Evolutionary conservation across 2,329 filamentous ascomycete species (phyloP).

Genomic region (Atkinsonella texensis): DNA sequence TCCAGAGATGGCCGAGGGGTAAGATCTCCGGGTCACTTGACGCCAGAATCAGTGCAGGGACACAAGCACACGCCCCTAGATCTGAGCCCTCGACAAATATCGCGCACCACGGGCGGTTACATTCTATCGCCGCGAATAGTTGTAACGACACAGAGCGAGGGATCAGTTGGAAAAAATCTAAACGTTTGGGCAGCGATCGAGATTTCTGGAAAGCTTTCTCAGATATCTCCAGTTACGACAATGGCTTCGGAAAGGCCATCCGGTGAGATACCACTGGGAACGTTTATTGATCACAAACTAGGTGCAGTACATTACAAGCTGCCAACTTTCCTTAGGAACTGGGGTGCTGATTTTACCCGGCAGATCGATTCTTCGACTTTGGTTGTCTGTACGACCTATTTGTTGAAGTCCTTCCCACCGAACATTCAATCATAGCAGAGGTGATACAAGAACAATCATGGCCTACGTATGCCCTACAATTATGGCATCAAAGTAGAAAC

Average conservation of each 20-base stretch:
- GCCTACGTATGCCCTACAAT: slow-evolving; percentile 21
- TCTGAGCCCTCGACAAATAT: slow-evolving; percentile 6
- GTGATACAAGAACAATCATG: slow-evolving; percentile 32
- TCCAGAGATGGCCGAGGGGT: background rate
- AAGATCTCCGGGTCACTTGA: background rate
- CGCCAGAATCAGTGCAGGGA: background rate
- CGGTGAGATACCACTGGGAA: slow-evolving; percentile 1
- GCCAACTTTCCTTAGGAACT: background rate
- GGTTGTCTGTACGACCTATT: slow-evolving; percentile 38
- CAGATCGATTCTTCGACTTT: slow-evolving; percentile 26
- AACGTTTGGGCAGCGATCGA: slow-evolving; percentile 39
- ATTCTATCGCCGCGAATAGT: slow-evolving; percentile 31
- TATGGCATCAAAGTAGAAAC: background rate
- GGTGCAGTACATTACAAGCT: slow-evolving; percentile 8
- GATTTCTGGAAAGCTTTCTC: slow-evolving; percentile 28
- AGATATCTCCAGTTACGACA: slow-evolving; percentile 7
- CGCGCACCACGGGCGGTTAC: slow-evolving; percentile 5
- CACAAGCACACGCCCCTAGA: background rate
- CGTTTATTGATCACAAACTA: slow-evolving; percentile 10
- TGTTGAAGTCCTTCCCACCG: slow-evolving; percentile 31
- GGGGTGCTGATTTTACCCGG: slow-evolving; percentile 1
- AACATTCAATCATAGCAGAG: slow-evolving; percentile 30
- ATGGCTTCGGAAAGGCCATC: background rate
- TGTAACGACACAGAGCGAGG: slow-evolving; percentile 29
- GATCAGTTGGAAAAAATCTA: slow-evolving; percentile 20